Conservation (phyloP, 2,329 filamentous ascomycete species). For the Ascosphaera apis region DNA sequence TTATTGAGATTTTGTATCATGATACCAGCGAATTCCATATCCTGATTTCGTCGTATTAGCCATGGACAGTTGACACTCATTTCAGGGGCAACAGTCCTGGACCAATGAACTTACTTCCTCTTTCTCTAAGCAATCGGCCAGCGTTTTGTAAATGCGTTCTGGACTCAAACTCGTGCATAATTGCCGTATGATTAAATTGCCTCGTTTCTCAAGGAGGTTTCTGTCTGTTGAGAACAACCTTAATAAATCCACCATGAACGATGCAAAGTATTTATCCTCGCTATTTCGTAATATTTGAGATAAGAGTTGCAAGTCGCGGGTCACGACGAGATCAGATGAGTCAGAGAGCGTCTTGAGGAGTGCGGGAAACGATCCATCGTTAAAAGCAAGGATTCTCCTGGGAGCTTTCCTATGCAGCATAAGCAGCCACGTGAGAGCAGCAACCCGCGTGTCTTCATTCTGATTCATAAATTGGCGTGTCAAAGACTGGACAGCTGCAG, state of each 20-base stretch:
- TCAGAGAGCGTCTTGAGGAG: conserved; percentile 91
- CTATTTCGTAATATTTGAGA: conserved; percentile 94
- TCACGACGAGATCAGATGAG: conserved; percentile 85
- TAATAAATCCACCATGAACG: conserved; percentile 91
- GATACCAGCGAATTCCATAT: conserved; percentile 95
- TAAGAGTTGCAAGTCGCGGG: conserved; percentile 72
- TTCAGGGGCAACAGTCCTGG: too few species aligned
- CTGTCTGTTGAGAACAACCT: conserved; percentile 91
- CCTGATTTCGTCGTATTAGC: too few species aligned
- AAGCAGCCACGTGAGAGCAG: conserved; percentile 84
- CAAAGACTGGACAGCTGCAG: conserved; percentile 76
- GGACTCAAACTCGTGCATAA: conserved; percentile 80
- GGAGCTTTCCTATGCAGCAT: conserved; percentile 95
- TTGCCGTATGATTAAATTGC: conserved; percentile 90
- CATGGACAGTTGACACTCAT: too few species aligned
- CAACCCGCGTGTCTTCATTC: conserved; percentile 84
- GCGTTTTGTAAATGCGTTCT: conserved; percentile 81
- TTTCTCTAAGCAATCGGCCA: conserved; percentile 91
- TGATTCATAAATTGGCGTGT: conserved; percentile 90
- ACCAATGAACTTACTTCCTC: conserved; percentile 38
- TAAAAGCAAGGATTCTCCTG: conserved; percentile 77
- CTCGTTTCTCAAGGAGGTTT: conserved; percentile 69
- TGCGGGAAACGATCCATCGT: conserved; percentile 90
- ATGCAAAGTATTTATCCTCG: conserved; percentile 91
- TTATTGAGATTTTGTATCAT: conserved; percentile 99